Evolutionary conservation across 306 rosid species (phyloP).

Genomic region (Arachis hypogaea): DNA sequence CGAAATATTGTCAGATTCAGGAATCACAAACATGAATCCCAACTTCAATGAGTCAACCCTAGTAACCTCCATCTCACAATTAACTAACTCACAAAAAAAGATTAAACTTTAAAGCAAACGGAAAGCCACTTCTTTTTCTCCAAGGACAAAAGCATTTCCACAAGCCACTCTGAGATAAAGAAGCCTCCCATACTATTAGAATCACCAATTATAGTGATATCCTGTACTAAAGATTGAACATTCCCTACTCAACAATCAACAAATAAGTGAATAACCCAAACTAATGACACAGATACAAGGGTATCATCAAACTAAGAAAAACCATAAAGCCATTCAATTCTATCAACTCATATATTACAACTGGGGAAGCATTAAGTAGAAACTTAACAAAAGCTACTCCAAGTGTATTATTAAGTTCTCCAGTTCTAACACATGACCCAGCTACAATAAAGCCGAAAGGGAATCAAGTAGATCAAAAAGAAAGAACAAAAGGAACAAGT

Average conservation of each 20-base stretch:
- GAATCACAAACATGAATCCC: conserved; percentile 30
- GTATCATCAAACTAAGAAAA: conserved; percentile 23
- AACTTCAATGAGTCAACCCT: conserved; percentile 22
- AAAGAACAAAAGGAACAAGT: conserved; percentile 20
- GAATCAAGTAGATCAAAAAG: conserved; percentile 35
- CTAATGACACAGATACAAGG: conserved; percentile 2
- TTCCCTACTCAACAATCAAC: conserved; percentile 8
- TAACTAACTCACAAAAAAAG: conserved; percentile 15
- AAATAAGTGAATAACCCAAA: neutral
- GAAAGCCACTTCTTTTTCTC: neutral
- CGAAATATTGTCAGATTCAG: conserved; percentile 10
- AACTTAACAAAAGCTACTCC: conserved; percentile 35
- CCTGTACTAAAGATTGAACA: neutral
- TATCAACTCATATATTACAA: conserved; percentile 23
- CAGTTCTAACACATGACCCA: conserved; percentile 29
- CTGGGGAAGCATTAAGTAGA: conserved; percentile 7
- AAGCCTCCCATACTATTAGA: conserved; percentile 11
- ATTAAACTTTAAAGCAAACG: neutral
- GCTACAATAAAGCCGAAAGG: conserved; percentile 33
- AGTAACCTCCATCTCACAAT: conserved; percentile 14
- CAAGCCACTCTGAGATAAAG: conserved; percentile 26
- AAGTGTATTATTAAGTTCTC: conserved; percentile 29
- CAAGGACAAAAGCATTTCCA: neutral
- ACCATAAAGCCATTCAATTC: conserved; percentile 6
- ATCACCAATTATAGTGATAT: conserved; percentile 7